Conservation (phyloP, 2,329 filamentous ascomycete genomes). For the Amauroascus verrucosus region DNA sequence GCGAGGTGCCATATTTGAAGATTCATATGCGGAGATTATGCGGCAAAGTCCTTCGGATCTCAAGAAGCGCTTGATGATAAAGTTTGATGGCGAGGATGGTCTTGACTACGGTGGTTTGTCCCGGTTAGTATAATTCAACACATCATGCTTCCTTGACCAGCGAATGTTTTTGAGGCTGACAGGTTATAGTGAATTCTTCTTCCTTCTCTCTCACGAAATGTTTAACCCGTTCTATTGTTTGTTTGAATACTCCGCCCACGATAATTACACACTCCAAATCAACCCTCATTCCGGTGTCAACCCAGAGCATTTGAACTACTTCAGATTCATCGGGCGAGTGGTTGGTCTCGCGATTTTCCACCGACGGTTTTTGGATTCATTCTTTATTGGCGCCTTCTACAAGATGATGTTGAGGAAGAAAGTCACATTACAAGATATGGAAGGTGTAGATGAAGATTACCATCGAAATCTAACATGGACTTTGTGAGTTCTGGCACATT, state of each 20-base stretch:
- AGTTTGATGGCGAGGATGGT: slow-evolving; percentile 97
- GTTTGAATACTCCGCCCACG: slow-evolving; percentile 98
- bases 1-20: slow-evolving; percentile 94
- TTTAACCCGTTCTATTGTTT: slow-evolving; percentile 99
- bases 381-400: slow-evolving; percentile 98
- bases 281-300: slow-evolving; percentile 99
- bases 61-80: slow-evolving; percentile 99
- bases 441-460: slow-evolving; percentile 96
- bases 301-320: slow-evolving; percentile 97
- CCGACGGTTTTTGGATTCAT: slow-evolving; percentile 90
- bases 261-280: slow-evolving; percentile 99
- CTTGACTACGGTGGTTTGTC: slow-evolving; percentile 96
- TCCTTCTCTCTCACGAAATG: slow-evolving; percentile 98
- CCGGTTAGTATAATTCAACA: slow-evolving; percentile 40
- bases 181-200: slow-evolving; percentile 79
- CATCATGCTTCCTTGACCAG: neutral
- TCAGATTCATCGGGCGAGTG: slow-evolving; percentile 98
- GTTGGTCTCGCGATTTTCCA: slow-evolving; percentile 98
- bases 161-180: neutral
- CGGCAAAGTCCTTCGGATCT: slow-evolving; percentile 88
- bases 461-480: slow-evolving; percentile 96
- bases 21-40: slow-evolving; percentile 97
- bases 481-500: slow-evolving; percentile 43
- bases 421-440: slow-evolving; percentile 88
- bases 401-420: slow-evolving; percentile 98